Base-by-base conservation (phyloP, 306 rosid genomes). In the Dryas alaskensis region DNA sequence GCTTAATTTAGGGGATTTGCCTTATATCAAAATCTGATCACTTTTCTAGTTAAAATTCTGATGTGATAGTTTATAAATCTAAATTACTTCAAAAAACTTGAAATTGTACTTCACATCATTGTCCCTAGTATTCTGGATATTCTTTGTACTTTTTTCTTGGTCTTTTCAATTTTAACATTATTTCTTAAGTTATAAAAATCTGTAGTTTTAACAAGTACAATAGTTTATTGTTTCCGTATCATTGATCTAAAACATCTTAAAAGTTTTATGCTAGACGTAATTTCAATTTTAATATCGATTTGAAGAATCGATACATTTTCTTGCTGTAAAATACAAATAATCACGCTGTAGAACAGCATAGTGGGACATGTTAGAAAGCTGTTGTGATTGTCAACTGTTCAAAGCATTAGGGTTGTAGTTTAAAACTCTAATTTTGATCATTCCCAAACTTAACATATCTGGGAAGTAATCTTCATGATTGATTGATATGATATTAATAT, bases 401-500 rank as follows among this genome's bases (percentile, higher is more conserved):
- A 10, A 60, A 47, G 39, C 25, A 45, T 9, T 71, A 13, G 31
- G 55, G 3, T 44, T 14, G 11, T 25, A 10, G 52, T 5, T 39
- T 14, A 13, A 3, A 58, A 10, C 19, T 14, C 25, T 37, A 9
- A 52, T 61, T 14, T 48, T 43, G 71, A 52, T 51, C 60, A 48
- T 72, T 60, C 13, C 22, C 39, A 61, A 44, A 64, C 69, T 17
- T 67, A 8, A 63, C 74, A 48, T 74, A 65, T 69, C 62, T n/a
- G 45, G 5, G 12, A 54, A 53, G 65, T 46, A 68, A 57, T 39
- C 64, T 65, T 73, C 47, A 47, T 65, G 75, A 45, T 44, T 67
- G 42, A 73, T 79, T 80, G 10, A 19, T 69, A 67, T 55, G 42
- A 59, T 55, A 75, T 76, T 2, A 53, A 3, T n/a, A 72, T 72